phyloP scores from a whole-genome alignment of 305 asterid species.

The Fraxinus platypoda region DNA sequence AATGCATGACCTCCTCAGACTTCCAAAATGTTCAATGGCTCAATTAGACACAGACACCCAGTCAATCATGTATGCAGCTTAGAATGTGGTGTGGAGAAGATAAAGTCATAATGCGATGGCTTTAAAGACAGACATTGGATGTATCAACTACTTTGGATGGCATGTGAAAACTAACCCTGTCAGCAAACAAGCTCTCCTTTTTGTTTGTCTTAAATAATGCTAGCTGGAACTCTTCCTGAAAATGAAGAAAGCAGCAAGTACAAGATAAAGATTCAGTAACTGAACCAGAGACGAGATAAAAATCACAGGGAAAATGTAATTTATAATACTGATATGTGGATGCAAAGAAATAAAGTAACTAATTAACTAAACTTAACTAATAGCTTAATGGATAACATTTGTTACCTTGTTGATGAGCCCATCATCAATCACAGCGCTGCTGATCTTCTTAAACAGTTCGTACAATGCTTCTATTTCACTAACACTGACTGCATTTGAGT shows the following conservation, averaged over 20 bases:
- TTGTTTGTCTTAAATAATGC: constrained; percentile 73
- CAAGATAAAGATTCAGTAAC: constrained; percentile 14
- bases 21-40: background rate
- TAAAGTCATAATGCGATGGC: background rate
- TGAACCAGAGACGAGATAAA: constrained; percentile 18
- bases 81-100: background rate
- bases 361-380: background rate
- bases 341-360: background rate
- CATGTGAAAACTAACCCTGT: constrained; percentile 65
- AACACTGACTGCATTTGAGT: constrained; percentile 65
- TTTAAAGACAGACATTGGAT: background rate
- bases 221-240: constrained; percentile 90
- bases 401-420: constrained; percentile 86
- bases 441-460: constrained; percentile 79
- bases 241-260: constrained; percentile 22
- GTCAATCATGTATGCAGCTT: constrained; percentile 13
- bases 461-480: constrained; percentile 84
- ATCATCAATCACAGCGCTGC: constrained; percentile 80
- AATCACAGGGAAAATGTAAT: background rate
- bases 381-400: constrained; percentile 5
- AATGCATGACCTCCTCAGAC: background rate
- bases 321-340: background rate
- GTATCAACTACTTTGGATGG: background rate
- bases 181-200: constrained; percentile 88
- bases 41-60: background rate